Evolutionary conservation across 2,329 filamentous ascomycete species (phyloP).

Genomic region (Graphilbum fragrans): DNA sequence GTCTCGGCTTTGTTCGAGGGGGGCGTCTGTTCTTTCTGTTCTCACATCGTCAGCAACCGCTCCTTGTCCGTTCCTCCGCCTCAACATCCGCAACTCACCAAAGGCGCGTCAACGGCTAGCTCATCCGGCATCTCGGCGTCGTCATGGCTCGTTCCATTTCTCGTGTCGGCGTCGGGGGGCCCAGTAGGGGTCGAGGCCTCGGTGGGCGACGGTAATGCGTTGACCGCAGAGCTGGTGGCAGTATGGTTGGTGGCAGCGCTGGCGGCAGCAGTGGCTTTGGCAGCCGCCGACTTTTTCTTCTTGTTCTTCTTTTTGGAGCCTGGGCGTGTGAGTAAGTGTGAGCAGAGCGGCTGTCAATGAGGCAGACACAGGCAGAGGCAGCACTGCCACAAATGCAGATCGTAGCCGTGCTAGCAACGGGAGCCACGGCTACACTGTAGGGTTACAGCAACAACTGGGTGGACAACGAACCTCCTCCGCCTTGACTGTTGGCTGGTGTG

Average conservation of each 20-base stretch:
- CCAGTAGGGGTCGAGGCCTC: constrained; percentile 1
- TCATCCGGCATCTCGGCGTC: constrained; percentile 5
- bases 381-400: no score
- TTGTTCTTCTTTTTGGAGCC: constrained; percentile 46
- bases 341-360: constrained; percentile 1
- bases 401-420: no score
- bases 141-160: constrained; percentile 15
- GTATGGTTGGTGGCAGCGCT: constrained; percentile 5
- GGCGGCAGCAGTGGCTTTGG: constrained; percentile 30
- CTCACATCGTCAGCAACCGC: background rate
- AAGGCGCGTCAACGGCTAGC: constrained; percentile 1
- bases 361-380: constrained; percentile 10
- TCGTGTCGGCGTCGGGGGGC: constrained; percentile 4
- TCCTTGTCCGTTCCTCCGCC: constrained; percentile 8
- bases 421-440: no score
- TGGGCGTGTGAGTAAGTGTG: constrained; percentile 21
- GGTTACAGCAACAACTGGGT: background rate
- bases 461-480: constrained; percentile 6
- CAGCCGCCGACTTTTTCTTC: constrained; percentile 42
- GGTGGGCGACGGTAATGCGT: background rate
- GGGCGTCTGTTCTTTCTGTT: background rate
- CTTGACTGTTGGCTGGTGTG: constrained; percentile 2
- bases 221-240: background rate
- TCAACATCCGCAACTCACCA: background rate
- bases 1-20: constrained; percentile 2